Base-by-base conservation (phyloP, 2,329 filamentous ascomycete genomes). In the Pseudophaeomoniella oleicola region DNA sequence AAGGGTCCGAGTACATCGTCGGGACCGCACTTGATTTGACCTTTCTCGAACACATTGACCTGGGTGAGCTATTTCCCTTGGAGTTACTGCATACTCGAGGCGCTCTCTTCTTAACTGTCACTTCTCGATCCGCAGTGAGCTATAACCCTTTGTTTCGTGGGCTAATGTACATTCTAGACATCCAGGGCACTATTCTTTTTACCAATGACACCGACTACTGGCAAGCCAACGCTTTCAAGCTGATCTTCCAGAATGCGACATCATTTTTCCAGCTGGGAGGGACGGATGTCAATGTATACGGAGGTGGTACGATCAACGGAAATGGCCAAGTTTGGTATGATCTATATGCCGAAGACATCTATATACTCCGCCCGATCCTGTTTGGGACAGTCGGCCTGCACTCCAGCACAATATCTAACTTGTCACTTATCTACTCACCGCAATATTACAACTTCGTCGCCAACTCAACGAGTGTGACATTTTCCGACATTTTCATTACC, bases 191-290 rank as follows among this genome's bases (percentile, higher is more conserved):
- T 15, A 64, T 81, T 14, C 60, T 69, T 38, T 82, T 82, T 56
- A 71, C 69, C 38, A 68, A 76, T 35, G 73, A 83, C 49, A 76
- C 75, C 2, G 66, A 72, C 44, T 82, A 81, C 55, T 82, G 78
- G 78, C 66, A 76, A 43, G 64, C 63, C 5, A 66, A 80, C 47
- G 63, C 67, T 30, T 81, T 81, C 62, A 67, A 68, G 38, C 74
- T 76, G 16, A 60, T 58, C 4, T 83, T 72, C 56, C 78, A 82
- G 46, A 79, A 80, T 42, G 67, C 70, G 4, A 75, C 72, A 1
- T 72, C 72, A 2, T 80, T 81, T 60, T 81, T 76, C 63, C 67
- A 75, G 49, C 64, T 78, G 27, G 76, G 77, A 30, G 78, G 78
- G 18, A 59, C 67, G 14, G 75, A 72, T 53, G 71, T 83, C 9